Conservation (phyloP, 1,284 basidiomycete genomes). For the Polyporus tsugae region DNA sequence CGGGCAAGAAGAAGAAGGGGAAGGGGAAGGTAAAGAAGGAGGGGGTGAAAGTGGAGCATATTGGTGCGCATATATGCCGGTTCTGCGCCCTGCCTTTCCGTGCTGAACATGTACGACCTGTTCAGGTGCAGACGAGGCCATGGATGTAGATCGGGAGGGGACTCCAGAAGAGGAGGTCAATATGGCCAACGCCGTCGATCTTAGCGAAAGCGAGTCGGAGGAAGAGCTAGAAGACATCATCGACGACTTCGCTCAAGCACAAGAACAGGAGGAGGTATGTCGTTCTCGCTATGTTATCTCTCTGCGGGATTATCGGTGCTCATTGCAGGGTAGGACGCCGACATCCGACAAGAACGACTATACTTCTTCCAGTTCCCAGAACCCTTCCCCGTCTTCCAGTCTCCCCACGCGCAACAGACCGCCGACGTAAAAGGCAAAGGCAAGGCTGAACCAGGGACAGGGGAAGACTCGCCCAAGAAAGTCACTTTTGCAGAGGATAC, state of each 20-base stretch:
- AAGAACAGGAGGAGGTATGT: constrained; percentile 51
- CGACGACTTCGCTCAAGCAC: constrained; percentile 74
- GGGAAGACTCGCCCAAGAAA: constrained; percentile 44
- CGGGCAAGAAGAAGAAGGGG: constrained; percentile 47
- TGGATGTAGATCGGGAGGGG: constrained; percentile 42
- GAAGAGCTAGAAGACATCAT: constrained; percentile 87
- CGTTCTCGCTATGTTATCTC: neutral
- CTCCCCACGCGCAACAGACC: constrained; percentile 37
- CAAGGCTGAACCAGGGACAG: constrained; percentile 31
- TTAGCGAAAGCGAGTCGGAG: constrained; percentile 88
- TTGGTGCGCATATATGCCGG: constrained; percentile 41
- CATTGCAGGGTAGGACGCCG: constrained; percentile 49
- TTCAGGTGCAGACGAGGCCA: constrained; percentile 33
- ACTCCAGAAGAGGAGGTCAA: constrained; percentile 54
- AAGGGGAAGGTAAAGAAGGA: constrained; percentile 56
- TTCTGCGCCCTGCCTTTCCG: neutral
- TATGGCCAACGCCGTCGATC: constrained; percentile 76
- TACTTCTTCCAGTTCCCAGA: constrained; percentile 94
- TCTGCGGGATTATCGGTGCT: constrained; percentile 15
- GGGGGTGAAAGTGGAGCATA: constrained; percentile 45
- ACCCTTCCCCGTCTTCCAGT: constrained; percentile 84
- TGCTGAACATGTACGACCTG: constrained; percentile 1
- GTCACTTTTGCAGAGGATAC: constrained; percentile 70
- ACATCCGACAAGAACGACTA: constrained; percentile 68
- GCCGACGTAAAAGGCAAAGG: constrained; percentile 48